Percentiles rank a stretch among this genome's conserved stretches.
Evolutionary conservation across 257 asterid species (phyloP).

Genomic region (Capsicum pubescens): DNA sequence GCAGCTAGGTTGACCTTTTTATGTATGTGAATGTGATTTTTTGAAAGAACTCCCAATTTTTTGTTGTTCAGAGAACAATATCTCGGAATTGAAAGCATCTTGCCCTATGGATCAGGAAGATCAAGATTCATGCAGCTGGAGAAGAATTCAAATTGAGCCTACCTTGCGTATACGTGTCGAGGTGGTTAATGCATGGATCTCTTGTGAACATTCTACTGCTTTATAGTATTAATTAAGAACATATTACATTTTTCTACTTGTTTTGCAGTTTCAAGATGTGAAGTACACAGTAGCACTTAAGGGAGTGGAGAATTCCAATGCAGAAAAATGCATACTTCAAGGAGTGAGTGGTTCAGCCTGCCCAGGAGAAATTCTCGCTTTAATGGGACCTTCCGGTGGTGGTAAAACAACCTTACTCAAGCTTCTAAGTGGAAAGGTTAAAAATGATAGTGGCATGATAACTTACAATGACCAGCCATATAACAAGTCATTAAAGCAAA

Average conservation of each 20-base stretch:
- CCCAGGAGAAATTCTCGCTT: conserved; percentile 54
- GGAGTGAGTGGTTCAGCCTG: conserved; percentile 51
- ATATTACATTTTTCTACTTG: background rate
- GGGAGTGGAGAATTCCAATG: conserved; percentile 30
- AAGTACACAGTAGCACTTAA: conserved; percentile 37
- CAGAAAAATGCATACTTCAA: conserved; percentile 42
- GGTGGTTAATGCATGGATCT: conserved; percentile 36
- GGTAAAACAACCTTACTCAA: conserved; percentile 56
- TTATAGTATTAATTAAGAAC: background rate
- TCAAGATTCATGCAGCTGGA: conserved; percentile 37
- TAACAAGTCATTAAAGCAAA: conserved; percentile 45
- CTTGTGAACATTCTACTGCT: background rate
- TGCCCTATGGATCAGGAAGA: conserved; percentile 33
- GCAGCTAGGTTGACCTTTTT: background rate
- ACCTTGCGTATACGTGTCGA: conserved; percentile 47
- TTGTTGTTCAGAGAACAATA: background rate
- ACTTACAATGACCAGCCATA: conserved; percentile 47
- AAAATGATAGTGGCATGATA: conserved; percentile 40
- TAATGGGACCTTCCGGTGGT: conserved; percentile 58
- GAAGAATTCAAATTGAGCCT: conserved; percentile 42
- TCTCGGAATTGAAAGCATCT: conserved; percentile 13
- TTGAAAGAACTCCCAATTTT: background rate
- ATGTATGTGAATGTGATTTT: background rate
- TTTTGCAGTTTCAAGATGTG: conserved; percentile 51
- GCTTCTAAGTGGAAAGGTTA: conserved; percentile 46